A percentile compares a stretch with the other conserved stretches of the same genome.
Conservation (phyloP, 2,329 filamentous ascomycete species). For the Neonectria magnoliae region DNA sequence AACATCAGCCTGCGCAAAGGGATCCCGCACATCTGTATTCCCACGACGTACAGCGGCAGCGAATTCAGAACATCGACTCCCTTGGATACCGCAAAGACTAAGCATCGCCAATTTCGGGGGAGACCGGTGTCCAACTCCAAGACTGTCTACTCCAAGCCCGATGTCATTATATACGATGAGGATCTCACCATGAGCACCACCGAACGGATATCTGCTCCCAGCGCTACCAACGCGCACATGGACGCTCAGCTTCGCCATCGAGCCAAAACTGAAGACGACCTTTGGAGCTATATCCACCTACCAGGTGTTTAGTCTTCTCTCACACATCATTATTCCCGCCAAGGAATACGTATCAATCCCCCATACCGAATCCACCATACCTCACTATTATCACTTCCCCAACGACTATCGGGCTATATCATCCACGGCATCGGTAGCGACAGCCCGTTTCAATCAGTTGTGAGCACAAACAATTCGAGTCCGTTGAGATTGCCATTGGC, state of each 20-base stretch:
- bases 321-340: background rate
- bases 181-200: constrained; percentile 45
- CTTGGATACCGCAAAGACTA: constrained; percentile 17
- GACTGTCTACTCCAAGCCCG: constrained; percentile 31
- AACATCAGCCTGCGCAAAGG: constrained; percentile 62
- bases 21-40: constrained; percentile 67
- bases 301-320: constrained; percentile 46
- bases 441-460: background rate
- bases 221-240: constrained; percentile 23
- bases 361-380: background rate
- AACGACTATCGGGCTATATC: background rate
- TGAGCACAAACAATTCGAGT: constrained; percentile 2
- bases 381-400: background rate
- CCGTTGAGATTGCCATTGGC: constrained; percentile 4
- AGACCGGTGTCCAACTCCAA: background rate
- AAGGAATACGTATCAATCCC: background rate
- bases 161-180: constrained; percentile 52
- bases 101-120: background rate
- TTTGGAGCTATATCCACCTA: constrained; percentile 51
- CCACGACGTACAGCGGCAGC: constrained; percentile 68
- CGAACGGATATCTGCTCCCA: constrained; percentile 44
- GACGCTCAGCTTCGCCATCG: constrained; percentile 25
- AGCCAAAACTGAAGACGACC: constrained; percentile 39
- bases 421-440: background rate
- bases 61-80: constrained; percentile 64